Base-by-base conservation (phyloP, 352 stramenopile genomes). In the Lagenidium giganteum region DNA sequence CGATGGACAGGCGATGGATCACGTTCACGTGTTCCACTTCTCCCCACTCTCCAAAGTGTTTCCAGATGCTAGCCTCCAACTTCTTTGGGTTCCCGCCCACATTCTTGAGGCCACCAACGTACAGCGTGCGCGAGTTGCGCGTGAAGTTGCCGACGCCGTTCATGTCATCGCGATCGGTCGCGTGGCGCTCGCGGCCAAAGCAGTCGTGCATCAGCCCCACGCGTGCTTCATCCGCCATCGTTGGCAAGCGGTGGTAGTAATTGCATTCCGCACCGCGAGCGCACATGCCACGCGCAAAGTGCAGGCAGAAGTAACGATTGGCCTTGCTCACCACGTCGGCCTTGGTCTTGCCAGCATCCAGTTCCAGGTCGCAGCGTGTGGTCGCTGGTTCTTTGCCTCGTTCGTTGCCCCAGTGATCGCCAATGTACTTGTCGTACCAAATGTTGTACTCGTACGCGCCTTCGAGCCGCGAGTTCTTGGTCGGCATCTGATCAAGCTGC, bases 391-490 rank as follows among this genome's bases (percentile, higher is more conserved):
- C 90, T 28, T 91, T 78, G 27, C 78, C 69, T 35, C 83, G 78
- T 30, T 82, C 60, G 57, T 95, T 77, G 57, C 69, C 67, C 87
- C 83, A 96, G 54, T 96, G 73, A 51, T 97, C 90, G 7, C 90
- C 91, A 18, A 94, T 66, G 64, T 90, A 96, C 66, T 95, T 95
- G 52, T 92, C 84, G 64, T 97, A 98, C 87, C 87, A 98, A 38
- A 97, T 97, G 51, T 98, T 98, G 76, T 96, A 98, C 62, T 97
- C 88, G 42, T 96, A 83, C 18, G 80, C 83, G 21, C 91, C 91
- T 61, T 98, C 88, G 11, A 96, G 53, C 34, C 84, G 87, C 20
- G 85, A 83, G 37, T 93, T 93, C 34, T 67, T 74, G 12, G 69
- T 85, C 20, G 79, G 75, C 67, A 96, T 89, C 46, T 74, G 70